Evolutionary conservation across 2,329 filamentous ascomycete genomes (phyloP).

Genomic region (Ophiostoma perfectum): DNA sequence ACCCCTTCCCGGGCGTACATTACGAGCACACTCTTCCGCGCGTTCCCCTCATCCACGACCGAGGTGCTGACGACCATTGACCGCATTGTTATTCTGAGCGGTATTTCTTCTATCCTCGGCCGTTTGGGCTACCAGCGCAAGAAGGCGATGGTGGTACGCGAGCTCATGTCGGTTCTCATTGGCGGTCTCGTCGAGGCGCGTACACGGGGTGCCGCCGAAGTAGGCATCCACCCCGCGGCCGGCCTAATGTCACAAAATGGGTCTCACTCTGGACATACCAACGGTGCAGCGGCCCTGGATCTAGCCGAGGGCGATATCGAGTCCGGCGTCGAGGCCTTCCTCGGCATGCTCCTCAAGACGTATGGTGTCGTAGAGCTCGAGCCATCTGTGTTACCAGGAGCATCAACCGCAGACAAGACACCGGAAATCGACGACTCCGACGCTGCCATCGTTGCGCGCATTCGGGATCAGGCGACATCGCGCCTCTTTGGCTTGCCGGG

Average conservation of each 20-base stretch:
- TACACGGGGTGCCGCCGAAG: constrained; percentile 89
- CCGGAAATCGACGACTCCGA: constrained; percentile 43
- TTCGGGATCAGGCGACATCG: constrained; percentile 52
- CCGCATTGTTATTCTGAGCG: constrained; percentile 71
- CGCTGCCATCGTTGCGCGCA: constrained; percentile 50
- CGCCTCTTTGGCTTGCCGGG: constrained; percentile 70
- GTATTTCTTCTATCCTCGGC: constrained; percentile 80
- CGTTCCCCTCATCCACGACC: constrained; percentile 61
- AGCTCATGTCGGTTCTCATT: constrained; percentile 76
- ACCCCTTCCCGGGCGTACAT: constrained; percentile 58
- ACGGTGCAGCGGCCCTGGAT: constrained; percentile 52
- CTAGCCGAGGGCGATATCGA: constrained; percentile 61
- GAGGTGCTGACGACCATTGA: constrained; percentile 69
- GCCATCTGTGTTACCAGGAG: constrained; percentile 24
- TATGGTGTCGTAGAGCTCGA: constrained; percentile 59
- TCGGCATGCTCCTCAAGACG: constrained; percentile 56
- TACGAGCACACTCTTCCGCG: constrained; percentile 59
- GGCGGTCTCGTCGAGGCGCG: constrained; percentile 83
- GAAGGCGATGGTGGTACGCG: constrained; percentile 82
- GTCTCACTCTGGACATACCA: constrained; percentile 37
- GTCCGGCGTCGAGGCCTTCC: constrained; percentile 58
- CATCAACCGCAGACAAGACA: constrained; percentile 3
- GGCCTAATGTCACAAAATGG: constrained; percentile 67
- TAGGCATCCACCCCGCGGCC: constrained; percentile 89
- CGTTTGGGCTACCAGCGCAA: constrained; percentile 76